A percentile compares a stretch with the other conserved stretches of the same genome.
Conservation (phyloP, 1,139 yeast species). For the Kluyveromyces marxianus region DNA sequence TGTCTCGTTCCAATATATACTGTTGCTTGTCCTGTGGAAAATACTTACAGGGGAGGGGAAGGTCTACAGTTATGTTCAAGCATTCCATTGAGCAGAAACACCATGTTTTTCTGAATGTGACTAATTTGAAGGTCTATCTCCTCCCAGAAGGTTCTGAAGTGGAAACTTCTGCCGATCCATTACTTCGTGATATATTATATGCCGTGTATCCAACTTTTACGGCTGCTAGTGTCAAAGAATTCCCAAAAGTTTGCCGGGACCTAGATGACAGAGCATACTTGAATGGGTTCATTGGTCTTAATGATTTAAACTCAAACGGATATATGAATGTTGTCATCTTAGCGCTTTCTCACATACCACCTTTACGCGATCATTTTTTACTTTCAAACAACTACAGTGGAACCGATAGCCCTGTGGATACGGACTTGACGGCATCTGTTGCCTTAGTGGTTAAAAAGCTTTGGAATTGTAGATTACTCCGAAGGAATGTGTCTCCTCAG, state of each 20-base stretch:
- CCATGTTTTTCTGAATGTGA: conserved; percentile 54
- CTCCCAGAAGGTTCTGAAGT: conserved; percentile 44
- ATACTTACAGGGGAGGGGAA: conserved; percentile 62
- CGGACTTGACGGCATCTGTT: conserved; percentile 31
- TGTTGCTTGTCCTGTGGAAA: conserved; percentile 72
- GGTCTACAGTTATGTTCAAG: conserved; percentile 54
- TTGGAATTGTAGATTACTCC: conserved; percentile 57
- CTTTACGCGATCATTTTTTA: conserved; percentile 47
- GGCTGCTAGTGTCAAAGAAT: conserved; percentile 27
- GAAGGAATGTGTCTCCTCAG: conserved; percentile 59
- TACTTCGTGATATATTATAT: conserved; percentile 44
- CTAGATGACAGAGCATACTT: conserved; percentile 39
- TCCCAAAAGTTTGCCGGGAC: conserved; percentile 33
- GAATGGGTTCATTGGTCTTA: conserved; percentile 63
- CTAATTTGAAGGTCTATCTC: conserved; percentile 41
- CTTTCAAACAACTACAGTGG: conserved; percentile 22
- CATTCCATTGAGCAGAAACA: conserved; percentile 61
- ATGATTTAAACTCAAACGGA: conserved; percentile 43
- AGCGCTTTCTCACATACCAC: conserved; percentile 45
- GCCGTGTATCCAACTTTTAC: conserved; percentile 48
- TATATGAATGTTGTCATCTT: conserved; percentile 55
- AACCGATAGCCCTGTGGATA: conserved; percentile 11
- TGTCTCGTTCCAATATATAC: conserved; percentile 55
- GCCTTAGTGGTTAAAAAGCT: conserved; percentile 46
- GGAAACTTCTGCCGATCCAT: conserved; percentile 9